Evolutionary conservation across 73 alveolate genomes (phyloP).

Genomic region (Paramecium sonneborni): DNA sequence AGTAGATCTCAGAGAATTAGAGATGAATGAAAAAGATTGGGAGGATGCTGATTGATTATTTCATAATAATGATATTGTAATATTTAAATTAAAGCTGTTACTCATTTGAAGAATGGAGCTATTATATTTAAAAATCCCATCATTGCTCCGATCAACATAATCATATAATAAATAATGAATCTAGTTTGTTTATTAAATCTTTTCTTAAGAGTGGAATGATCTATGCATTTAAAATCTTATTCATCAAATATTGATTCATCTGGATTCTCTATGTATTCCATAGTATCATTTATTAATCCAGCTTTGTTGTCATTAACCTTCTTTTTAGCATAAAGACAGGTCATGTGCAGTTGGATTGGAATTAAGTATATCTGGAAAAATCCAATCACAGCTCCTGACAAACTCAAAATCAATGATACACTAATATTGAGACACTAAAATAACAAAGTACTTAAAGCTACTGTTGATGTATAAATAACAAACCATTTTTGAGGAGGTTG

Average conservation of each 20-base stretch:
- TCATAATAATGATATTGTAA: background rate
- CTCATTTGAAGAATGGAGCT: constrained; percentile 8
- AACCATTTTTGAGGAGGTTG: background rate
- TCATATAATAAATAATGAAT: background rate
- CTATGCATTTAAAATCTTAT: background rate
- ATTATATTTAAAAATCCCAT: background rate
- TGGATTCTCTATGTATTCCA: background rate
- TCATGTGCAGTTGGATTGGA: constrained; percentile 18
- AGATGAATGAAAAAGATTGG: constrained; percentile 42
- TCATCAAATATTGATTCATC: constrained; percentile 40
- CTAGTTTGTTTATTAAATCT: background rate
- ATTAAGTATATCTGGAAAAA: constrained; percentile 20
- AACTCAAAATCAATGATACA: background rate
- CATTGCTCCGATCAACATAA: constrained; percentile 2
- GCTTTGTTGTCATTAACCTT: background rate
- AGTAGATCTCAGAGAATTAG: constrained; percentile 30
- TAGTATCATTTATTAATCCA: background rate
- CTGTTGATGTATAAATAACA: background rate
- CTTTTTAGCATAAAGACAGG: background rate
- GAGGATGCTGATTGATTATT: constrained; percentile 56
- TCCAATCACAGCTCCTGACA: constrained; percentile 51
- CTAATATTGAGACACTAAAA: constrained; percentile 11
- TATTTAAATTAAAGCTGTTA: too few relatives aligned
- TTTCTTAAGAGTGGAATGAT: background rate
- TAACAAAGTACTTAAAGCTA: background rate